Percentiles rank a stretch among this genome's conserved stretches.
phyloP scores from a whole-genome alignment of 352 stramenopile genomes.

The Pythium utonaiense region DNA sequence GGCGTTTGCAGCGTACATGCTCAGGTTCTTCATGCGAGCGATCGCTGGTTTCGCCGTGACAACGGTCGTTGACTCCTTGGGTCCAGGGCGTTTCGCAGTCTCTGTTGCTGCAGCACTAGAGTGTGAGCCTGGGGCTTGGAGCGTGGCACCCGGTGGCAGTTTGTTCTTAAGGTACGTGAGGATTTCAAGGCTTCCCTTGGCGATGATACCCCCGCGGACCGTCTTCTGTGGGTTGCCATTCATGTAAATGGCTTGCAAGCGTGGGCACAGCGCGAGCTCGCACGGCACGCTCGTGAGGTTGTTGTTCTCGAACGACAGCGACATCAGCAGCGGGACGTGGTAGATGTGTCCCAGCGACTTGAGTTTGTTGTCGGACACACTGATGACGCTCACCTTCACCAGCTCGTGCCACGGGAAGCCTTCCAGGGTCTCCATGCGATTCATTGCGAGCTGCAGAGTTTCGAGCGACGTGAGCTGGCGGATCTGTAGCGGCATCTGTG shows the following conservation, averaged over 20 bases:
- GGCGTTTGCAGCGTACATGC: conserved; percentile 25
- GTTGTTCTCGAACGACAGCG: conserved; percentile 85
- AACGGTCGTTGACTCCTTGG: not conserved
- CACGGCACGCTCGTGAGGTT: conserved; percentile 58
- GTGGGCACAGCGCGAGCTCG: conserved; percentile 58
- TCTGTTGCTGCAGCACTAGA: not conserved
- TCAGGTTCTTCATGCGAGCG: conserved; percentile 12
- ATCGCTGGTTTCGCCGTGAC: not conserved
- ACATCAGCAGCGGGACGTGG: conserved; percentile 48
- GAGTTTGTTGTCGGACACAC: conserved; percentile 78
- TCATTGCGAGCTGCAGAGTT: conserved; percentile 66
- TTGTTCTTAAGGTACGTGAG: conserved; percentile 82
- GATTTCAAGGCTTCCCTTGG: conserved; percentile 74
- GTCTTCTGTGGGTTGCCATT: conserved; percentile 85
- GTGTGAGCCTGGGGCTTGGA: conserved; percentile 12
- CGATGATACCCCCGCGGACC: conserved; percentile 62
- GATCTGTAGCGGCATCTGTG: conserved; percentile 36
- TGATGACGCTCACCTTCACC: conserved; percentile 47
- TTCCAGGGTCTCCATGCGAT: conserved; percentile 69
- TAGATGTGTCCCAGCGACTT: conserved; percentile 61
- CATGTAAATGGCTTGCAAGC: conserved; percentile 73
- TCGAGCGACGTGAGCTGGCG: conserved; percentile 39
- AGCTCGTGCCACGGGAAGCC: conserved; percentile 54
- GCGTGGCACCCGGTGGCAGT: conserved; percentile 36
- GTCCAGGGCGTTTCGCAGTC: not conserved